Evolutionary conservation across 2,329 filamentous ascomycete genomes (phyloP).

Genomic region (Penicillium decumbens): DNA sequence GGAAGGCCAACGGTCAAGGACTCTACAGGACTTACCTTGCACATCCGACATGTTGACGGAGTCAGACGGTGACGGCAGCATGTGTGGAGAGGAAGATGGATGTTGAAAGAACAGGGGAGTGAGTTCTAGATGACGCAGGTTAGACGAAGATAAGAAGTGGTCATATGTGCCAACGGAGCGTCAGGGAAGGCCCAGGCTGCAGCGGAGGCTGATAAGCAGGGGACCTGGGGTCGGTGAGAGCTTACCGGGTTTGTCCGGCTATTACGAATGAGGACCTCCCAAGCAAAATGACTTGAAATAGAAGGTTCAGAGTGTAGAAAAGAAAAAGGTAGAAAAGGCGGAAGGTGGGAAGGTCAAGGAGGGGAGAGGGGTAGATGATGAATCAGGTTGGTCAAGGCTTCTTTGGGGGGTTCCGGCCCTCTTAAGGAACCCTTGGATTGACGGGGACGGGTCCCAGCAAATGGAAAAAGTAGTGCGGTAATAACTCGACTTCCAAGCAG

Average conservation of each 20-base stretch:
- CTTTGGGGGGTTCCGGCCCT: neutral
- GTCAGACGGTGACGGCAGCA: neutral
- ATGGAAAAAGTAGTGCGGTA: neutral
- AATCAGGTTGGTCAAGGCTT: conserved; percentile 22
- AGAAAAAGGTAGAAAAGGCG: neutral
- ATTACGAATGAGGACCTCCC: neutral
- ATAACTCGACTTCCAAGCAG: neutral
- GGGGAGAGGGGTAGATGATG: conserved; percentile 27
- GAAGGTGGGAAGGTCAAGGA: conserved; percentile 8
- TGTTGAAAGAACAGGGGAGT: neutral
- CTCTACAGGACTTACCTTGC: conserved; percentile 20
- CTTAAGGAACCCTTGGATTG: conserved; percentile 9
- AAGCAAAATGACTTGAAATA: neutral
- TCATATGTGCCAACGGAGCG: neutral
- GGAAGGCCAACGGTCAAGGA: neutral
- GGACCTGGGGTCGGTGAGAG: neutral
- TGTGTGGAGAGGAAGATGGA: neutral
- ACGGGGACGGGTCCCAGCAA: conserved; percentile 2
- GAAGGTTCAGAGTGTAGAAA: neutral
- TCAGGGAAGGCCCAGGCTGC: neutral
- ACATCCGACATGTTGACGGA: conserved; percentile 21
- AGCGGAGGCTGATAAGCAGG: neutral
- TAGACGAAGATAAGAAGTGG: neutral
- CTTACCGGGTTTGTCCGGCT: neutral
- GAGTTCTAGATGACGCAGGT: conserved; percentile 4